phyloP scores from a whole-genome alignment of 1,139 yeast genomes.

The Scheffersomyces insectosa region DNA sequence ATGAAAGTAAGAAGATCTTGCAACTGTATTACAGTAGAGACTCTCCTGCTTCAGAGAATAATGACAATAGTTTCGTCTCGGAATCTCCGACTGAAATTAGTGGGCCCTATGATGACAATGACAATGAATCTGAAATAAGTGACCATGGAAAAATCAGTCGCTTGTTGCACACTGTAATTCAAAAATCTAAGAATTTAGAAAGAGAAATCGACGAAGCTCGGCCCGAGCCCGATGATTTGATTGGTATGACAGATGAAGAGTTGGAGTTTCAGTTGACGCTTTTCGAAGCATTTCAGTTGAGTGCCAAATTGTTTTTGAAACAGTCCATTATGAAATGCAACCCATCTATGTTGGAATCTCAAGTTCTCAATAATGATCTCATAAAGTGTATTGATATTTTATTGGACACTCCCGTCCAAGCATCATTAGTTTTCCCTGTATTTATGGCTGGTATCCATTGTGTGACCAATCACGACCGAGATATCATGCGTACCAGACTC shows the following conservation, averaged over 20 bases:
- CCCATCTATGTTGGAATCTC: conserved; percentile 66
- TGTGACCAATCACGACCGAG: conserved; percentile 50
- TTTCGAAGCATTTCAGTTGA: conserved; percentile 70
- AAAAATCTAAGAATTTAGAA: conserved; percentile 50
- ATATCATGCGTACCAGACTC: conserved; percentile 52
- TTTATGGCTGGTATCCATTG: conserved; percentile 78
- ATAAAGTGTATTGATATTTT: conserved; percentile 60
- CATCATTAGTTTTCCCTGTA: conserved; percentile 71
- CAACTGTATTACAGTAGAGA: conserved; percentile 15
- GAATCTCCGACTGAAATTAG: conserved; percentile 5
- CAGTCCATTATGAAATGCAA: conserved; percentile 63
- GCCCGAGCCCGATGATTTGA: conserved; percentile 56
- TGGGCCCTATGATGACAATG: conserved; percentile 11
- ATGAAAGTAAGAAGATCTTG: conserved; percentile 42
- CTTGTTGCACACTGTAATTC: conserved; percentile 26
- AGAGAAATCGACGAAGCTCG: conserved; percentile 48
- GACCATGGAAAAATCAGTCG: conserved; percentile 26
- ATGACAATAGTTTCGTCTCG: conserved; percentile 3
- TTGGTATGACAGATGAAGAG: conserved; percentile 51
- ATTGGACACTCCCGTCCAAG: conserved; percentile 67
- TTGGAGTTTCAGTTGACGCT: conserved; percentile 66
- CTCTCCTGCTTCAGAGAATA: conserved; percentile 3
- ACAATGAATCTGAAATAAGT: conserved; percentile 23
- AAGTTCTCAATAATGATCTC: conserved; percentile 56
- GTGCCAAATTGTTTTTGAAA: conserved; percentile 66